phyloP scores from a whole-genome alignment of 495 filamentous ascomycete genomes.

The Trichoderma gamsii region DNA sequence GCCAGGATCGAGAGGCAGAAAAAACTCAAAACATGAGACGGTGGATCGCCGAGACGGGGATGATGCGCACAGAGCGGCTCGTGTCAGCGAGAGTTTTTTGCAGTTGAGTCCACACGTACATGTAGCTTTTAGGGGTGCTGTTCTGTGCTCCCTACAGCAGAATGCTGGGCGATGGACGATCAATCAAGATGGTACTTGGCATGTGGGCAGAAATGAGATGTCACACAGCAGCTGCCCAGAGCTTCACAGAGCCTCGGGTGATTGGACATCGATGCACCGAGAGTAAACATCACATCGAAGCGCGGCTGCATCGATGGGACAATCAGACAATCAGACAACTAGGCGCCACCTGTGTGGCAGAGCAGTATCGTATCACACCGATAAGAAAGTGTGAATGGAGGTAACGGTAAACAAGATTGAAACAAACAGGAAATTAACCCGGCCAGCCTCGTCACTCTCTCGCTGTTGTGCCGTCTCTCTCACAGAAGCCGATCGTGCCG shows the following conservation, averaged over 20 bases:
- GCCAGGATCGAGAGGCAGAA: not conserved
- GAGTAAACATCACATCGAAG: not conserved
- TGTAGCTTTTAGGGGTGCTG: not conserved
- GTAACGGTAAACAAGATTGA: too few species aligned
- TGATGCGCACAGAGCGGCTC: not conserved
- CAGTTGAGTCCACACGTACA: not conserved
- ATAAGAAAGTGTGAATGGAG: too few species aligned
- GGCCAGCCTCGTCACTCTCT: not conserved
- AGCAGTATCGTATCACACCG: too few species aligned
- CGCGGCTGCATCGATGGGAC: too few species aligned
- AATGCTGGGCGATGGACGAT: not conserved
- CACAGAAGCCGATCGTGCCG: not conserved
- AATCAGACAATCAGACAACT: too few species aligned
- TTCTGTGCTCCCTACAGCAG: not conserved
- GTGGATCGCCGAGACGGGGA: conserved; percentile 3
- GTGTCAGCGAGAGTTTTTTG: not conserved
- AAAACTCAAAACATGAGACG: not conserved
- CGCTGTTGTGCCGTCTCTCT: not conserved
- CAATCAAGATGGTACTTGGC: too few species aligned
- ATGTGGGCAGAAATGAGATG: too few species aligned
- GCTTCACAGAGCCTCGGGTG: too few species aligned
- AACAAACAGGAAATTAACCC: too few species aligned
- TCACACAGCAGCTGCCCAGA: too few species aligned
- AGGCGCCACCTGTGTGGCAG: too few species aligned
- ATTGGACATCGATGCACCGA: too few species aligned